These are phyloP conservation scores for Dinochytrium kinnereticum DNA, from an alignment of 371 early-diverging fungal species.

Conservation along the genomic window DNA sequence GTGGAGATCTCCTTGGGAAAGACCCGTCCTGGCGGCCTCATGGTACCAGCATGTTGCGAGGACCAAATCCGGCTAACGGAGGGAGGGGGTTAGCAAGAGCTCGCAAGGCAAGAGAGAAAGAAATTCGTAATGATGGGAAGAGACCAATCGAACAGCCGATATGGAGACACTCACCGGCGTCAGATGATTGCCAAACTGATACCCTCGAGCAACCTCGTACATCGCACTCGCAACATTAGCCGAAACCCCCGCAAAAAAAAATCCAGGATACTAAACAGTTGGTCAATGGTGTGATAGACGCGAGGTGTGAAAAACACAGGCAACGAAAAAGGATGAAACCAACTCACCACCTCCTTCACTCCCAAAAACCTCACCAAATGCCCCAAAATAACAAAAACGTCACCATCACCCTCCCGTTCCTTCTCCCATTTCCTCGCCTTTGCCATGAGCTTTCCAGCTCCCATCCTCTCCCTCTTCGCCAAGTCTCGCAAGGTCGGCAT, in stretches of 20 bases:
- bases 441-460: neutral
- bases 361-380: neutral
- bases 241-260: neutral
- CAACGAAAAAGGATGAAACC: neutral
- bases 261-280: constrained; percentile 11
- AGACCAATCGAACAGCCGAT: no score
- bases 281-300: neutral
- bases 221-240: neutral
- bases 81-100: no score
- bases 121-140: no score
- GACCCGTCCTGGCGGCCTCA: neutral
- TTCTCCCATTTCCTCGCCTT: neutral
- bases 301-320: neutral
- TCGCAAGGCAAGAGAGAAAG: no score
- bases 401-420: neutral
- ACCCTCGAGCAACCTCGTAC: constrained; percentile 7
- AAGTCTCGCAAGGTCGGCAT: neutral
- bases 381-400: neutral
- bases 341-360: neutral
- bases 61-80: neutral
- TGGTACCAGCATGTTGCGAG: neutral
- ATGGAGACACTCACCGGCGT: no score
- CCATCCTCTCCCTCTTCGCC: no score
- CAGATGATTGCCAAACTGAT: neutral
- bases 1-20: neutral